Base-by-base conservation (phyloP, 2,329 filamentous ascomycete genomes). In the Parastagonospora nodorum region DNA sequence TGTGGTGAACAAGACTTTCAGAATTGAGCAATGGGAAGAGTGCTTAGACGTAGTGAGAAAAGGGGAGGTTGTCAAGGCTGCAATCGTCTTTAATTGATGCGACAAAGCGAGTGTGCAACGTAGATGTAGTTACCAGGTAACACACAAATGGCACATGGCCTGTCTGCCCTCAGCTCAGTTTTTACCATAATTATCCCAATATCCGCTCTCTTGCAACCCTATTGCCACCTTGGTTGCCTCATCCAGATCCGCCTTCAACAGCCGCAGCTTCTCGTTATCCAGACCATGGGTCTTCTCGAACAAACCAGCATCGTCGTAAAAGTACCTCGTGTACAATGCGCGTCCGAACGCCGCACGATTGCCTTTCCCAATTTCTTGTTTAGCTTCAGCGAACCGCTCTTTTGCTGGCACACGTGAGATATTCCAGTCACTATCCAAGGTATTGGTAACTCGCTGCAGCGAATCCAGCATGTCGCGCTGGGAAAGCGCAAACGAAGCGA, bases 61-160 rank as follows among this genome's bases (percentile, higher is more conserved):
- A 75, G 89, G 89, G 79, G 83, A 77, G 45, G 87, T 86, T 51
- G 88, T 90, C 69, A 90, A 90, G 79, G 87, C 87, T 45, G 86
- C 85, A 12, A 89, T 90, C 70, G 82, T 85, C 40, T 89, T 88
- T 63, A 86, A 89, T 2, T 61, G 27, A 33, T 7, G 10, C 14
- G 15, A 33, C 19, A 33, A 5, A 9, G 16, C n/a, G 2, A 14
- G 14, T 36, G 5, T 6, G 11, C 8, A 36, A 36, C n/a, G 4
- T 15, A 36, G 33, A 14, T 36, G 1, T 12, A 36, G 33, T 36
- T 15, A 24, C 5, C 5, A 24, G 3, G 5, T 32, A 32, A 4
- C 3, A 32, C 3, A 32, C 8, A 39, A 11, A 39, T 24, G 7
- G 8, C 16, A 12, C 3, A 16, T 15, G 9, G 30, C 8, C n/a